phyloP scores from a whole-genome alignment of 768 basidiomycete species.

The Imleria badia region DNA sequence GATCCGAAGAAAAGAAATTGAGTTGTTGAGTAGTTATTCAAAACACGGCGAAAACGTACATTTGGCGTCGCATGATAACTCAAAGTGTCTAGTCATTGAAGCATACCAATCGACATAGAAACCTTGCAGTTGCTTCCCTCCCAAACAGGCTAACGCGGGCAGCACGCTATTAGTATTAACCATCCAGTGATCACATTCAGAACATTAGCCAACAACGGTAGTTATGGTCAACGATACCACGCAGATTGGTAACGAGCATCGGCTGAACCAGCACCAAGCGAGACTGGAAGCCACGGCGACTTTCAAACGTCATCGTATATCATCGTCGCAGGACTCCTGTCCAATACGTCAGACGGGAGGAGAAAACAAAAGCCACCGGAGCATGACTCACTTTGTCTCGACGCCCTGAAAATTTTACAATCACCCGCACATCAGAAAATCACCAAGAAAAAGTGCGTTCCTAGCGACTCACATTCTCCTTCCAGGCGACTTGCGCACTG shows the following conservation, averaged over 20 bases:
- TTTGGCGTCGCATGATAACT: too few species aligned
- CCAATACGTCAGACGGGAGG: neutral
- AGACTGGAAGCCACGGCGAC: neutral
- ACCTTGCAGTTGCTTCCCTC: neutral
- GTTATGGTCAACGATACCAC: neutral
- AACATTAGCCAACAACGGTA: neutral
- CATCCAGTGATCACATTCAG: neutral
- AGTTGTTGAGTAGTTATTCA: too few species aligned
- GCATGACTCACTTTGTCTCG: slow-evolving; percentile 6
- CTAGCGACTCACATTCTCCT: slow-evolving; percentile 3
- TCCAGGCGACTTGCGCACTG: slow-evolving; percentile 14
- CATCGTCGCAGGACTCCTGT: slow-evolving; percentile 3
- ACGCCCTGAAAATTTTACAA: neutral
- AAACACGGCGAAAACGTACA: too few species aligned
- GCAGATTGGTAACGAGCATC: neutral
- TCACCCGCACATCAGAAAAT: neutral
- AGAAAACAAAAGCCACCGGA: too few species aligned
- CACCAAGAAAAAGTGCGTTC: too few species aligned
- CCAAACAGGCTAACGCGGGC: neutral
- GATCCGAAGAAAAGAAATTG: too few species aligned
- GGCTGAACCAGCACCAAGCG: neutral
- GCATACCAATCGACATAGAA: too few species aligned
- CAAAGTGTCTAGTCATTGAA: too few species aligned
- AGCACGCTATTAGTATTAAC: neutral
- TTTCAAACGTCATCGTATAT: slow-evolving; percentile 7